phyloP scores from a whole-genome alignment of 2,329 filamentous ascomycete species.

The Xylaria sp. region DNA sequence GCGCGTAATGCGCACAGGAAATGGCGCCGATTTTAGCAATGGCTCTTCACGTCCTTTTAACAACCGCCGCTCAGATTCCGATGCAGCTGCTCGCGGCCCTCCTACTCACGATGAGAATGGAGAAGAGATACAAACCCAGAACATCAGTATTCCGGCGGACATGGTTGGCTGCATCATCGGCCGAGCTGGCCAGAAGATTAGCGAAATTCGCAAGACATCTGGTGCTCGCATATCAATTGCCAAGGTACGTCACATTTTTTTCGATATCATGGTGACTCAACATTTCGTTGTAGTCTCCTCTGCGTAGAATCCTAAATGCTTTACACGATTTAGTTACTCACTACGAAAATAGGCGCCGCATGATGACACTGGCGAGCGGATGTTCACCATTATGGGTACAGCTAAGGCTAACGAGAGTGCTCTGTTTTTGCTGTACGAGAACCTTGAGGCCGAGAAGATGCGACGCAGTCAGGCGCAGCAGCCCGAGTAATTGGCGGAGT shows the following conservation, averaged over 20 bases:
- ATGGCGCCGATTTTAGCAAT: constrained; percentile 97
- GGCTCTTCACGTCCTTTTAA: constrained; percentile 70
- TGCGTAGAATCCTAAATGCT: background rate
- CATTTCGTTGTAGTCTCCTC: too few species aligned
- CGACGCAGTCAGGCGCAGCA: constrained; percentile 81
- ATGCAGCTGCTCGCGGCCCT: constrained; percentile 78
- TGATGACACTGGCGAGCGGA: constrained; percentile 95
- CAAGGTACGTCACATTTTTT: constrained; percentile 61
- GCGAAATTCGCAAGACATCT: constrained; percentile 96
- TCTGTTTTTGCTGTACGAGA: constrained; percentile 95
- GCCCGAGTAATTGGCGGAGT: constrained; percentile 51
- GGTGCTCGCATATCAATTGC: constrained; percentile 97
- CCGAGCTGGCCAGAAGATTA: constrained; percentile 93
- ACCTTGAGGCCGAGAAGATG: constrained; percentile 98
- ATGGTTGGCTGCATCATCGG: constrained; percentile 99
- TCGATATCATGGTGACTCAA: too few species aligned
- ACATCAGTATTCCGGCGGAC: constrained; percentile 98
- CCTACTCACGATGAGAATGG: constrained; percentile 94
- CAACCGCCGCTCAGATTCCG: constrained; percentile 81
- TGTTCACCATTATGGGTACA: constrained; percentile 99
- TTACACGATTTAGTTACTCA: constrained; percentile 14
- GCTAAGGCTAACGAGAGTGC: constrained; percentile 94
- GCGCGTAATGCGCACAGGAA: constrained; percentile 92
- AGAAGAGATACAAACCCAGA: constrained; percentile 97
- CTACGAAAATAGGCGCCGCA: constrained; percentile 70